These are phyloP conservation scores for Chrysosporium queenslandicum DNA, from an alignment of 2,329 filamentous ascomycete species.

Conservation along the genomic window DNA sequence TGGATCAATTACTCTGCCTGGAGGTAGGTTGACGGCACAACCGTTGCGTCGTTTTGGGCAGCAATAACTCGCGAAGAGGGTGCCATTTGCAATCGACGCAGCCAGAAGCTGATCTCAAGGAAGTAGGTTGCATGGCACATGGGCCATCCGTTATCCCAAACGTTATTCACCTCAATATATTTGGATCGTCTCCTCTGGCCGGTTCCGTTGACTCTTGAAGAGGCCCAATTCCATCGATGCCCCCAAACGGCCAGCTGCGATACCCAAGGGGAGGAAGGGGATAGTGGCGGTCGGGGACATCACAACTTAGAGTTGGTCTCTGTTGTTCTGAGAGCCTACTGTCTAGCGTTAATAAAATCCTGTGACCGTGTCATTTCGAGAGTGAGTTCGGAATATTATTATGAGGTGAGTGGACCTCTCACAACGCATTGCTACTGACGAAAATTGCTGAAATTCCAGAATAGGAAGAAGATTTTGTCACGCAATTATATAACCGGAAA, in stretches of 20 bases:
- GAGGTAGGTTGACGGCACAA: constrained; percentile 49
- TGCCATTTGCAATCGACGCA: background rate
- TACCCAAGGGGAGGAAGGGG: constrained; percentile 18
- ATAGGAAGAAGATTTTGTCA: constrained; percentile 92
- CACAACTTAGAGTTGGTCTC: constrained; percentile 40
- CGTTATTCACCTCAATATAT: constrained; percentile 84
- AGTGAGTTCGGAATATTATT: constrained; percentile 76
- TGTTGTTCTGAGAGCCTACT: constrained; percentile 70
- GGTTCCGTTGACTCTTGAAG: constrained; percentile 51
- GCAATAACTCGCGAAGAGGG: background rate
- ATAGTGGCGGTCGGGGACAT: background rate
- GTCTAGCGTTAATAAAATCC: constrained; percentile 70
- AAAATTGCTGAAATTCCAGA: constrained; percentile 9
- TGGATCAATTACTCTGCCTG: constrained; percentile 82
- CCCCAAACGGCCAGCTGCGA: constrained; percentile 6
- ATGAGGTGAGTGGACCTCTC: constrained; percentile 53
- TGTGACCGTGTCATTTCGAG: constrained; percentile 69
- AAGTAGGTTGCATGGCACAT: constrained; percentile 85
- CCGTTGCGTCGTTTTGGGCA: background rate
- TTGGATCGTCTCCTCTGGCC: constrained; percentile 73
- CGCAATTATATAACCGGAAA: constrained; percentile 74
- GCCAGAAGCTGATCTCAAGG: background rate
- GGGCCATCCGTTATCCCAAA: constrained; percentile 91
- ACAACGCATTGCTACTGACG: background rate
- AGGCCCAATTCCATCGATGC: constrained; percentile 51